Conservation (phyloP, 148 eudicot species). For the Heliosperma pusillum region DNA sequence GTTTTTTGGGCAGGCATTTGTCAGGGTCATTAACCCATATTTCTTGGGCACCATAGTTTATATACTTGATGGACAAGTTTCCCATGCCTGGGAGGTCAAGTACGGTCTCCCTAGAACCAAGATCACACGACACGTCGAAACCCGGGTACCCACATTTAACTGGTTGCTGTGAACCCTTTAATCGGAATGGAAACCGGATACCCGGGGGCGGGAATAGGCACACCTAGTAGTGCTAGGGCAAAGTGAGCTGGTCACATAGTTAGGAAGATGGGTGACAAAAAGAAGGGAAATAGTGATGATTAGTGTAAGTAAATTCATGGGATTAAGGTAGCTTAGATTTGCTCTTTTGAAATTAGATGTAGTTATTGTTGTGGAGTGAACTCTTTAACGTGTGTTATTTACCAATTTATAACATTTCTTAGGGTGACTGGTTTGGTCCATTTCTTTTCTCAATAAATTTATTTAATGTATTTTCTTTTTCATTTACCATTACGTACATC, state of each 20-base stretch:
- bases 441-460: too few species aligned
- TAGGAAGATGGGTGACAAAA: background rate
- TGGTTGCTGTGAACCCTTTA: conserved; percentile 14
- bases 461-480: too few species aligned
- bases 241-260: background rate
- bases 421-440: too few species aligned
- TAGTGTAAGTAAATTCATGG: background rate
- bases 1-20: conserved; percentile 30
- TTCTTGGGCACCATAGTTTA: conserved; percentile 29
- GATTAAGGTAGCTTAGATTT: background rate
- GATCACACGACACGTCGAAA: conserved; percentile 27
- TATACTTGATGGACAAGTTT: conserved; percentile 15
- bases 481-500: too few species aligned
- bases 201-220: background rate
- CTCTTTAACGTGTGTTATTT: too few species aligned
- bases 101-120: background rate
- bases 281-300: background rate
- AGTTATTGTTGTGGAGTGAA: too few species aligned
- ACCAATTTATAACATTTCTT: too few species aligned
- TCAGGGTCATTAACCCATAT: conserved; percentile 29
- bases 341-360: too few species aligned
- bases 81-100: conserved; percentile 21
- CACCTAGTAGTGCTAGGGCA: conserved; percentile 1
- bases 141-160: conserved; percentile 27
- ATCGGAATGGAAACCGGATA: conserved; percentile 24